Conservation (phyloP, 2,329 filamentous ascomycete species). For the Microascus cirrosus region DNA sequence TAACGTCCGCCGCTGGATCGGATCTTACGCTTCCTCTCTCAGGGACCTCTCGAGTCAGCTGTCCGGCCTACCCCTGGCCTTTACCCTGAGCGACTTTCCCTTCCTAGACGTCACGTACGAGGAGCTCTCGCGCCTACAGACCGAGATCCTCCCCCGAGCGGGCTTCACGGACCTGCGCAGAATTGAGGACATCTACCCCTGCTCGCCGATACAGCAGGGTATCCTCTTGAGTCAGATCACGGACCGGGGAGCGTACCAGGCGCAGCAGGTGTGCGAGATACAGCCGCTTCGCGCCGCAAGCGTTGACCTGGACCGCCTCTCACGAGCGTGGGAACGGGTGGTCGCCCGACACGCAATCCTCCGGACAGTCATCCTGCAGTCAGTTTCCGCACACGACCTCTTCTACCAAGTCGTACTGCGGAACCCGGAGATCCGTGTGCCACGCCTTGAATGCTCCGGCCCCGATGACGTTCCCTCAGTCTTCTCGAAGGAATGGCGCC, state of each 20-base stretch:
- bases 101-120: slow-evolving; percentile 15
- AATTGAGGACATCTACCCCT: slow-evolving; percentile 21
- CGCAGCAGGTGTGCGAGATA: not conserved
- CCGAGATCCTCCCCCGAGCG: too few species aligned
- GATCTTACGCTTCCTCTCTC: not conserved
- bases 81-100: slow-evolving; percentile 21
- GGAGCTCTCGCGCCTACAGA: not conserved
- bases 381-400: not conserved
- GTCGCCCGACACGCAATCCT: slow-evolving; percentile 12
- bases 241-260: not conserved
- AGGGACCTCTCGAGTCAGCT: not conserved
- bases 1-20: not conserved
- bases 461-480: too few species aligned
- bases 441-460: too few species aligned
- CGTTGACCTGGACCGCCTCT: slow-evolving; percentile 6
- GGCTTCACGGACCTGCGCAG: slow-evolving; percentile 24
- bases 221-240: slow-evolving; percentile 20
- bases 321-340: slow-evolving; percentile 11
- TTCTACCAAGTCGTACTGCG: not conserved
- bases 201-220: slow-evolving; percentile 24
- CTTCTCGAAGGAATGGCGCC: too few species aligned
- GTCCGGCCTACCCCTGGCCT: slow-evolving; percentile 2
- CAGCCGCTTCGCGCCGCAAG: not conserved
- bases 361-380: slow-evolving; percentile 11
- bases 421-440: not conserved